phyloP scores from a whole-genome alignment of 768 basidiomycete genomes.

The Pholiota conissans region DNA sequence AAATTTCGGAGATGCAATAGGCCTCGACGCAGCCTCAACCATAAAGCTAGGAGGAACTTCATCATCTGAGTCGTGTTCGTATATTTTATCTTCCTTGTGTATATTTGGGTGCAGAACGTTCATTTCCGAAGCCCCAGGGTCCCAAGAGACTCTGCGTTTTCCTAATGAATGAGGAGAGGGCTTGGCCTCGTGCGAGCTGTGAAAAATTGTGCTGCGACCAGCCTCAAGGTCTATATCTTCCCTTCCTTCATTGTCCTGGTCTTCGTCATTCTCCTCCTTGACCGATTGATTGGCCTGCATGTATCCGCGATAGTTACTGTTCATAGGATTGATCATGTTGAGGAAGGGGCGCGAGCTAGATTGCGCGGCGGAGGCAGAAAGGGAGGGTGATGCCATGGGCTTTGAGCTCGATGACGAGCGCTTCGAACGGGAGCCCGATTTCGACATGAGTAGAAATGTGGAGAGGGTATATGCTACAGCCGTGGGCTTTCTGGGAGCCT shows the following conservation, averaged over 20 bases:
- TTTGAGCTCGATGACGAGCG: constrained; percentile 30
- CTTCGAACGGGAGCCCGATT: constrained; percentile 18
- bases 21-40: constrained; percentile 68
- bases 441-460: constrained; percentile 26
- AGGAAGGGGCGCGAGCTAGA: constrained; percentile 77
- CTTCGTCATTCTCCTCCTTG: constrained; percentile 70
- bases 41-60: constrained; percentile 87
- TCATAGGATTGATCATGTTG: constrained; percentile 81
- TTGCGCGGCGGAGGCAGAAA: constrained; percentile 34
- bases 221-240: constrained; percentile 64
- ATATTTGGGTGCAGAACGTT: constrained; percentile 69
- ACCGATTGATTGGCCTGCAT: constrained; percentile 70
- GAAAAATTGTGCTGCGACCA: constrained; percentile 46
- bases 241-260: constrained; percentile 36
- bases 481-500: constrained; percentile 10
- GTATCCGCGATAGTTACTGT: constrained; percentile 73
- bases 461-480: constrained; percentile 8
- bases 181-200: constrained; percentile 23
- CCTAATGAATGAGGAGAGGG: constrained; percentile 38
- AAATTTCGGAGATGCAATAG: constrained; percentile 27
- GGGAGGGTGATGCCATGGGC: constrained; percentile 34
- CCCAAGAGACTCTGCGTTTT: constrained; percentile 60
- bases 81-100: constrained; percentile 60
- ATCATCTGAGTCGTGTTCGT: constrained; percentile 69
- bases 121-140: constrained; percentile 54